These are phyloP conservation scores for Sambucus nigra DNA, from an alignment of 129 eudicot genomes.

Conservation along the genomic window DNA sequence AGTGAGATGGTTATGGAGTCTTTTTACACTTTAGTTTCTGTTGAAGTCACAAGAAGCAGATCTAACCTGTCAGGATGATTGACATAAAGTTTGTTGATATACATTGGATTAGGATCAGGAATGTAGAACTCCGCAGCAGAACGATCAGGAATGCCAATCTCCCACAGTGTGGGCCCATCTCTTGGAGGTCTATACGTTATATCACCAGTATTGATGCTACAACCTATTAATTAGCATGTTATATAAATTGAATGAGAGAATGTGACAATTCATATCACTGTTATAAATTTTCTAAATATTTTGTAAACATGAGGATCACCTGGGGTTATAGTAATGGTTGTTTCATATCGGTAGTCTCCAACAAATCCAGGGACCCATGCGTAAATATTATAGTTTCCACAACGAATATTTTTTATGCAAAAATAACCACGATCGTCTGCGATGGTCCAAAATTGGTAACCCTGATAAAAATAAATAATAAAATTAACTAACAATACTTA, in stretches of 20 bases:
- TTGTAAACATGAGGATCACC: conserved; percentile 18
- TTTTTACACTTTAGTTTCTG: no score
- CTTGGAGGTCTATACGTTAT: conserved; percentile 66
- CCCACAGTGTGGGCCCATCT: conserved; percentile 87
- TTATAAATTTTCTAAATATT: no score
- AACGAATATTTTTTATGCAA: conserved; percentile 38
- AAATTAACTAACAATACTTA: not conserved
- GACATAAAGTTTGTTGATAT: conserved; percentile 37
- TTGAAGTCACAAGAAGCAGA: no score
- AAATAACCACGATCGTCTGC: conserved; percentile 52
- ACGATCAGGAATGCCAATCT: conserved; percentile 82
- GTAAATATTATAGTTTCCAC: conserved; percentile 58
- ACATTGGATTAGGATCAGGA: conserved; percentile 62
- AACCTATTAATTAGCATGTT: conserved; percentile 15
- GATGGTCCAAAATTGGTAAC: conserved; percentile 66
- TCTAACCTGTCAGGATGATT: conserved; percentile 48
- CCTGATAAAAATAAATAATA: conserved; percentile 25
- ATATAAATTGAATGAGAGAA: not conserved
- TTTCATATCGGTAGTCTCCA: conserved; percentile 46
- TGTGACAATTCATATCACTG: no score
- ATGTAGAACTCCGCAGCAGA: conserved; percentile 74
- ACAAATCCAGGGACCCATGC: conserved; percentile 83
- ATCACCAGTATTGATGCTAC: conserved; percentile 38
- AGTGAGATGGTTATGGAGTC: no score
- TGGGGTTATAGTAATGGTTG: conserved; percentile 32